Evolutionary conservation across 495 filamentous ascomycete genomes (phyloP).

Genomic region (Penicillium roqueforti): DNA sequence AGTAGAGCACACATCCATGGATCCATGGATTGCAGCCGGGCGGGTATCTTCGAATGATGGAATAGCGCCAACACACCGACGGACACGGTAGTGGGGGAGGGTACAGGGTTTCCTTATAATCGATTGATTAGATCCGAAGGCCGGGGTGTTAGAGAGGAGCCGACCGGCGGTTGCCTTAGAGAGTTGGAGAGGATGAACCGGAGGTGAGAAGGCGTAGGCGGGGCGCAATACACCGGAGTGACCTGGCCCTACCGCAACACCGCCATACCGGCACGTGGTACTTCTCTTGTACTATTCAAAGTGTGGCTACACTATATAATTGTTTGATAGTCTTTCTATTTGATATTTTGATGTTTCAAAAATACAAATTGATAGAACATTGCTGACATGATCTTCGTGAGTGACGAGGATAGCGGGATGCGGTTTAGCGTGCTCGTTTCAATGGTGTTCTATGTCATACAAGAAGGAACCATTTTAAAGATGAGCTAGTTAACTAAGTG

Average conservation of each 20-base stretch:
- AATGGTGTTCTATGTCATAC: background rate
- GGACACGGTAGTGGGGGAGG: slow-evolving; percentile 7
- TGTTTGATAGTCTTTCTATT: background rate
- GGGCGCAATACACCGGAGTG: slow-evolving; percentile 19
- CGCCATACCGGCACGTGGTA: slow-evolving; percentile 24
- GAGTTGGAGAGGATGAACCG: slow-evolving; percentile 13
- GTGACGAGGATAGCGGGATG: background rate
- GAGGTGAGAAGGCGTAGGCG: slow-evolving; percentile 14
- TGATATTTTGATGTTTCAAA: background rate
- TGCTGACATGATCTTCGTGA: background rate
- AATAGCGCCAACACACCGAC: slow-evolving; percentile 12
- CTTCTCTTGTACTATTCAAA: slow-evolving; percentile 14
- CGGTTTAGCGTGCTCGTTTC: background rate
- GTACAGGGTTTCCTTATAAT: background rate
- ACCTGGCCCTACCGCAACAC: slow-evolving; percentile 16
- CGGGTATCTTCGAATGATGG: slow-evolving; percentile 9
- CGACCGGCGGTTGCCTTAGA: slow-evolving; percentile 32
- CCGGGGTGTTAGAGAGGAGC: slow-evolving; percentile 16
- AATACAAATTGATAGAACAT: background rate
- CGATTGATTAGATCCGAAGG: background rate
- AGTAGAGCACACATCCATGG: slow-evolving; percentile 31
- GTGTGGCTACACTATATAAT: background rate
- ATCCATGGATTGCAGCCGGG: slow-evolving; percentile 33
- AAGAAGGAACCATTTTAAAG: no score
- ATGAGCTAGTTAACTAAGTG: background rate